Base-by-base conservation (phyloP, 208 protist species). In the Wallacemonas sp. region DNA sequence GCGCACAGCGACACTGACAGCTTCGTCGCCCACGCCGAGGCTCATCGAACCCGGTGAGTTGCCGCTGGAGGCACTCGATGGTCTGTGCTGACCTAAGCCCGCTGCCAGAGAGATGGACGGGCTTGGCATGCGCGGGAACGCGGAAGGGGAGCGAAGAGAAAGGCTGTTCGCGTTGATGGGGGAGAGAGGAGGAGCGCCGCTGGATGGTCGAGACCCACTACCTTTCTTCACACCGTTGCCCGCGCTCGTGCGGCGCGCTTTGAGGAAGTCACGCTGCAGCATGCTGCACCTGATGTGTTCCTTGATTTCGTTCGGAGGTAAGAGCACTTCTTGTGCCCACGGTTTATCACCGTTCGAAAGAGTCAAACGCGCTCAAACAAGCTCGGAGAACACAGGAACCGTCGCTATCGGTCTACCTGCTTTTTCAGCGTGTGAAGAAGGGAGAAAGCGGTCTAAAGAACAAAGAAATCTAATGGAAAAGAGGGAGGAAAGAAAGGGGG, bases 1-100 rank as follows among this genome's bases (percentile, higher is more conserved):
- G 48, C 88, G 88, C 66, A 94, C 88, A 26, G 83, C 88, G 2
- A 94, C 85, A 6, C 70, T 79, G 45, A 94, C 88, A 13, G 68
- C 63, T 68, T 94, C 85, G 8, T 76, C 76, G 39, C 59, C 68
- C 4, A 63, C 22, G 17, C 58, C 58, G 3, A 46, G 41, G n/a
- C 37, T 63, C 26, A 46, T 48, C 38, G 50, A 57, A 32, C 50
- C 50, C 9, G 50, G 50, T 17, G 50, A 57, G 30, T 39, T n/a
- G 13, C 55, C 27, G 29, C 55, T 62, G 36, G 38, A 62, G 9
- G 55, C 26, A 34, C 55, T 62, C 8, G 38, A 48, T 8, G 55
- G 55, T 26, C 38, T 10, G 3, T 57, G 50, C 26, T 54, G 46
- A 0, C 12, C 12, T 6, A 29, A 26, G 50, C 26, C 30, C 4